Base-by-base conservation (phyloP, 2,329 filamentous ascomycete species). In the Phyllachora maydis region DNA sequence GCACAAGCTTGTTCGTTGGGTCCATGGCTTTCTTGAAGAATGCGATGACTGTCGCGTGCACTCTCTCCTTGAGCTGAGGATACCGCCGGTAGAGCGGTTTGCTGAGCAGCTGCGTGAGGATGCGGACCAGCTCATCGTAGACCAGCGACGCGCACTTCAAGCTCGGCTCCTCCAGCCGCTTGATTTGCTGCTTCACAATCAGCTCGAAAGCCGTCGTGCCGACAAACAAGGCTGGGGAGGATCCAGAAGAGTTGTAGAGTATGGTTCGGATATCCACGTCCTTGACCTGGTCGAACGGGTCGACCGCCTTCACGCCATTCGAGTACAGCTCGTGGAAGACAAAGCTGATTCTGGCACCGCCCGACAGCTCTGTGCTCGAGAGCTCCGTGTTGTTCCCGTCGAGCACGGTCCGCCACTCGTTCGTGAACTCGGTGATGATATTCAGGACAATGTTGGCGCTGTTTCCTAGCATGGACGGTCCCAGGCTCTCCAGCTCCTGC, bases 21-120 rank as follows among this genome's bases (percentile, higher is more conserved):
- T 93, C 82, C 78, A 95, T 92, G 25, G 81, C 73, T 56, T 91
- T 92, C 56, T 95, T 95, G 62, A 93, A 95, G 52, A 98, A 98
- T 7, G 57, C 42, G 36, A 98, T 88, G 23, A 95, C 85, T 9
- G 92, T 83, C 8, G 61, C 59, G 47, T 98, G 83, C 50, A 98
- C 78, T 55, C 91, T 93, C 59, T 98, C 88, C 61, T 95, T 95
- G 26, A 98, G 59, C 32, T 59, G 55, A n/a, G 88, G 88, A 43
- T 98, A 98, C 30, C 88, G 67, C 31, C 85, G 70, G 62, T 91
- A 98, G 23, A 92, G 58, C 36, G 74, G 64, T 59, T 93, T 98
- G 47, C 65, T 64, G 25, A 98, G 66, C 11, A 95, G 64, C 47
- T 93, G 82, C 14, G 75, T 73, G 27, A 98, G 65, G 39, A 98